Conservation (phyloP, 202 grass and related monocot genomes). For the Zoysia matrella region DNA sequence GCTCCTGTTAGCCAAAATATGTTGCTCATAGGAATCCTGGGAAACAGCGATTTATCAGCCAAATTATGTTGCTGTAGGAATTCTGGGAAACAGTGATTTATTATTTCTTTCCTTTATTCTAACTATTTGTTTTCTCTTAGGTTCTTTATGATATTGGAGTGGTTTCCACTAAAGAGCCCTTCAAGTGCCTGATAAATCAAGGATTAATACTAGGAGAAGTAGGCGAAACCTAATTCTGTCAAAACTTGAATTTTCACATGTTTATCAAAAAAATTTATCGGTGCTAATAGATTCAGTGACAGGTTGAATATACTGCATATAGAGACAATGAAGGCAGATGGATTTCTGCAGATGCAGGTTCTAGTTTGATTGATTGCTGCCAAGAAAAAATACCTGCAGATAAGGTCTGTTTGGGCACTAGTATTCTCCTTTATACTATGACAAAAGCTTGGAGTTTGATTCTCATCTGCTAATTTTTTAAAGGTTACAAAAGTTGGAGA, state of each 20-base stretch:
- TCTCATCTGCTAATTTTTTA: slow-evolving; percentile 32
- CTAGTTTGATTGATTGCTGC: slow-evolving; percentile 56
- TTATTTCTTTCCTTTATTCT: slow-evolving; percentile 30
- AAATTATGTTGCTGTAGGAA: neutral
- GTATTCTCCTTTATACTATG: slow-evolving; percentile 16
- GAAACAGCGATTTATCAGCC: neutral
- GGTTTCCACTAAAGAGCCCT: slow-evolving; percentile 96
- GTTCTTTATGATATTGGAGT: slow-evolving; percentile 95
- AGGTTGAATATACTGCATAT: slow-evolving; percentile 94
- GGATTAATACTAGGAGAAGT: slow-evolving; percentile 97
- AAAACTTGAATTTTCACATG: slow-evolving; percentile 17
- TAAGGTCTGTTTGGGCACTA: slow-evolving; percentile 54
- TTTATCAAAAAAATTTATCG: slow-evolving; percentile 13
- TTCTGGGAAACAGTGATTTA: no score
- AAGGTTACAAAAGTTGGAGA: slow-evolving; percentile 92
- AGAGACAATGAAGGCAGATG: slow-evolving; percentile 76
- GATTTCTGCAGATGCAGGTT: slow-evolving; percentile 74
- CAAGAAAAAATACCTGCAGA: slow-evolving; percentile 88
- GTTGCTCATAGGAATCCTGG: neutral
- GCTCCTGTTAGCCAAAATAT: slow-evolving; percentile 20
- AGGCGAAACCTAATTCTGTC: slow-evolving; percentile 44
- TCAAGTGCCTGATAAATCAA: slow-evolving; percentile 99
- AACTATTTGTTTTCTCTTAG: slow-evolving; percentile 53
- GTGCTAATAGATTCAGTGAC: slow-evolving; percentile 37
- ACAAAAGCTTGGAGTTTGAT: slow-evolving; percentile 31